Conservation (phyloP, 1,284 basidiomycete genomes). For the Pyrrhoderma lamaoense region DNA sequence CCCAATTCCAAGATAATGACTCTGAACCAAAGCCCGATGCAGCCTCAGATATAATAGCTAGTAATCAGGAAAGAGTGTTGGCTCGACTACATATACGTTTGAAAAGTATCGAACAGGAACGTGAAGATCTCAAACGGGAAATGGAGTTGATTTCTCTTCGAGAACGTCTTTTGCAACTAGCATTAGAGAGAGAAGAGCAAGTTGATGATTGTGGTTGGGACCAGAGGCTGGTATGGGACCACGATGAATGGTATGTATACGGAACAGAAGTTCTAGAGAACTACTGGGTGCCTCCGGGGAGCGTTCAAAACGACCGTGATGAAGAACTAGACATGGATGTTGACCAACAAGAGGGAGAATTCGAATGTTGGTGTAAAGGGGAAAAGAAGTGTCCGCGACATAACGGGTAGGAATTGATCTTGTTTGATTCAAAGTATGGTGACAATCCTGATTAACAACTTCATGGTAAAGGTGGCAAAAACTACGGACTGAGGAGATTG, state of each 20-base stretch:
- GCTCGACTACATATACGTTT: conserved; percentile 44
- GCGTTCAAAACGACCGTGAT: conserved; percentile 21
- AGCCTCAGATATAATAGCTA: neutral
- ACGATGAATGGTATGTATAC: conserved; percentile 64
- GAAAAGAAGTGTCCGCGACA: conserved; percentile 73
- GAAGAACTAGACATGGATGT: conserved; percentile 36
- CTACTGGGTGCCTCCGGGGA: conserved; percentile 43
- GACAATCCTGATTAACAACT: conserved; percentile 4
- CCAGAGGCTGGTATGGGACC: conserved; percentile 69
- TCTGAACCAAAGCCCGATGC: neutral
- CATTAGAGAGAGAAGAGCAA: conserved; percentile 50
- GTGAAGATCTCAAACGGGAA: conserved; percentile 56
- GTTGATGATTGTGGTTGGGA: conserved; percentile 77
- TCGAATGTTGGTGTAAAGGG: conserved; percentile 69
- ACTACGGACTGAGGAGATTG: conserved; percentile 61
- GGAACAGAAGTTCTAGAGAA: conserved; percentile 58
- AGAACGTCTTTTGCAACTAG: conserved; percentile 57
- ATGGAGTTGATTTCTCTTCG: conserved; percentile 63
- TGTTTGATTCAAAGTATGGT: neutral
- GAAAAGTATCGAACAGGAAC: conserved; percentile 45
- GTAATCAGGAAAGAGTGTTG: conserved; percentile 31
- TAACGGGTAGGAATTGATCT: conserved; percentile 45
- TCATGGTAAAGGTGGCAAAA: conserved; percentile 60
- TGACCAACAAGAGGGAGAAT: conserved; percentile 32
- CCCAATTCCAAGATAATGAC: conserved; percentile 5